A percentile compares a stretch with the other conserved stretches of the same genome.
Conservation (phyloP, 805 yeast genomes). For the Lipomyces starkeyi region DNA sequence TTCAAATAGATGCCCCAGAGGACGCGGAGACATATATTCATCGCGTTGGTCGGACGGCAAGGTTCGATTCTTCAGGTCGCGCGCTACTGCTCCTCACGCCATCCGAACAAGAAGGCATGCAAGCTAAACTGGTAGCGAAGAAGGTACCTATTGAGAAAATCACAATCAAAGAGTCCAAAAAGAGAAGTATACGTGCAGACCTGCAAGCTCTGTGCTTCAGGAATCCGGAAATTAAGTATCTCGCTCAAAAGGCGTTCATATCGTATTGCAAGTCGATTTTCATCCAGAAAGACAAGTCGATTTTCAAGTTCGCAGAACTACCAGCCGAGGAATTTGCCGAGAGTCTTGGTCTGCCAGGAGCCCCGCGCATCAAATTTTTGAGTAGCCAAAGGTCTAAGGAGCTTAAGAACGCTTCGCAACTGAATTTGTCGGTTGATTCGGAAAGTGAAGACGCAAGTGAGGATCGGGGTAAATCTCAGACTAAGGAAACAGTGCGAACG, state of each 20-base stretch:
- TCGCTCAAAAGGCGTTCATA: conserved; percentile 95
- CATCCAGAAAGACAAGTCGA: conserved; percentile 84
- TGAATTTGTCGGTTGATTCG: conserved; percentile 55
- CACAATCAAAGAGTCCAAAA: conserved; percentile 74
- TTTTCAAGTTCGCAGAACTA: conserved; percentile 75
- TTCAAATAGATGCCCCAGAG: conserved; percentile 99
- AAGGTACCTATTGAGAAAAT: conserved; percentile 73
- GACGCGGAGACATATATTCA: conserved; percentile 99
- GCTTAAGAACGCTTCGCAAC: conserved; percentile 80
- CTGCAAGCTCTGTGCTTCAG: conserved; percentile 89
- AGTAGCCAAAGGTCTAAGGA: conserved; percentile 64
- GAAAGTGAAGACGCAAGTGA: conserved; percentile 67
- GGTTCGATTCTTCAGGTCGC: conserved; percentile 86
- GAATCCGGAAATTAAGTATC: conserved; percentile 87
- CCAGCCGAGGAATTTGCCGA: conserved; percentile 86
- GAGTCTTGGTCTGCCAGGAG: conserved; percentile 92
- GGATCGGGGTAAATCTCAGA: conserved; percentile 41
- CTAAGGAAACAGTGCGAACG: conserved; percentile 65
- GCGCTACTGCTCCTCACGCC: conserved; percentile 84
- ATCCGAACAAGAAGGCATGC: conserved; percentile 77
- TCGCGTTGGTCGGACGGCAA: conserved; percentile 98
- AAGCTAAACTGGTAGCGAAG: conserved; percentile 63
- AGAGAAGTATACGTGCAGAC: conserved; percentile 76
- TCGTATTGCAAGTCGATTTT: conserved; percentile 86
- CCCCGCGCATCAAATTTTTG: conserved; percentile 84